Evolutionary conservation across 805 yeast genomes (phyloP).

Genomic region (Lipomyces yamanashiensis): DNA sequence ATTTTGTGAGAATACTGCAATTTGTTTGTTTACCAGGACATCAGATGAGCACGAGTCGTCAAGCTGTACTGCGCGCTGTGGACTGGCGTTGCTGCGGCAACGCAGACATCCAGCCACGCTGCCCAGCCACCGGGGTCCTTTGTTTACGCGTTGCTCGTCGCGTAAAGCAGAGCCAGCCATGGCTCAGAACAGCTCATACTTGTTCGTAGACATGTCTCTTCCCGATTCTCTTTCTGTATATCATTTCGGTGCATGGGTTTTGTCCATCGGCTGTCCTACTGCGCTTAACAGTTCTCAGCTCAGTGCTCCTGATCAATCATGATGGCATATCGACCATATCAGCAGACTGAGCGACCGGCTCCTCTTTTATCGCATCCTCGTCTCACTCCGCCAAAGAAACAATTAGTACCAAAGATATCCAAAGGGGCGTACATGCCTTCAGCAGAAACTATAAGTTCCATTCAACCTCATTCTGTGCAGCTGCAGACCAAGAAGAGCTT

Average conservation of each 20-base stretch:
- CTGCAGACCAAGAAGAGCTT: not conserved
- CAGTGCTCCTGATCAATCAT: not conserved
- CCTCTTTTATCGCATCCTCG: slow-evolving; percentile 1
- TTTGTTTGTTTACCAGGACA: not conserved
- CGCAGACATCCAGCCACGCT: slow-evolving; percentile 10
- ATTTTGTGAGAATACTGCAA: not conserved
- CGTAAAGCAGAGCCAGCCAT: slow-evolving; percentile 11
- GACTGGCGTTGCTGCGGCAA: slow-evolving; percentile 1
- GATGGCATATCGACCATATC: slow-evolving; percentile 9
- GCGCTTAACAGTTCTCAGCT: too few species aligned
- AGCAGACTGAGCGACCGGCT: not conserved
- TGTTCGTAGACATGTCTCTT: not conserved
- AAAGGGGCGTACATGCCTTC: not conserved
- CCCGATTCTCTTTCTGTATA: not conserved
- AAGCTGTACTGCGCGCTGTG: not conserved
- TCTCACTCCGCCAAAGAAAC: not conserved
- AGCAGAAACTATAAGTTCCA: not conserved
- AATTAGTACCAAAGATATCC: not conserved
- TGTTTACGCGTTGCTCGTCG: slow-evolving; percentile 12
- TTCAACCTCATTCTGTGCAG: not conserved
- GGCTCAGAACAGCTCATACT: too few species aligned
- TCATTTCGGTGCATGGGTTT: not conserved
- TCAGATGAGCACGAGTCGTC: not conserved
- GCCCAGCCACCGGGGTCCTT: not conserved
- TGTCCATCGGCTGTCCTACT: not conserved